Percentiles rank a stretch among this genome's conserved stretches.
These are phyloP conservation scores for Pichia sp. DNA, from an alignment of 1,139 yeast genomes.

Conservation along the genomic window DNA sequence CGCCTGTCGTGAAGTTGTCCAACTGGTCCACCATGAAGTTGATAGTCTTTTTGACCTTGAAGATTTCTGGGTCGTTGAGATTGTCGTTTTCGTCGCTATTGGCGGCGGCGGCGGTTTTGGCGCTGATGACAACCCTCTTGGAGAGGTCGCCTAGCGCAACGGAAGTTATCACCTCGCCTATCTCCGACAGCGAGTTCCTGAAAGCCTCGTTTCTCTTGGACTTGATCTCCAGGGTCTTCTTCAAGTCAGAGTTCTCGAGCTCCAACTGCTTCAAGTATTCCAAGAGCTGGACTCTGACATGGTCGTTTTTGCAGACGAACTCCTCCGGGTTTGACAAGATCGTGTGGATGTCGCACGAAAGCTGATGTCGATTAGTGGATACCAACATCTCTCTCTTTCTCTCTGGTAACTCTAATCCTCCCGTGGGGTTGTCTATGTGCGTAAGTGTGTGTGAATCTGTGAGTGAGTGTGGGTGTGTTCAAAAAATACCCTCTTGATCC, in stretches of 20 bases:
- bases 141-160: constrained; percentile 84
- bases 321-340: constrained; percentile 9
- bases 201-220: constrained; percentile 70
- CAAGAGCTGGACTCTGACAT: constrained; percentile 5
- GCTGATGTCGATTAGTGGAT: not conserved
- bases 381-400: not conserved
- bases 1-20: constrained; percentile 77
- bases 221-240: constrained; percentile 47
- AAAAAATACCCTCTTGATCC: too few species aligned
- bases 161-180: constrained; percentile 76
- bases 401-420: too few species aligned
- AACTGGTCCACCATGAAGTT: constrained; percentile 87
- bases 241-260: constrained; percentile 22
- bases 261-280: constrained; percentile 12
- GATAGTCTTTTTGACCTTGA: constrained; percentile 74
- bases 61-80: constrained; percentile 55
- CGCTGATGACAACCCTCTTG: constrained; percentile 59
- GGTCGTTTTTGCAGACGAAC: not conserved
- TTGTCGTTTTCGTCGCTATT: constrained; percentile 39
- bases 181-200: constrained; percentile 70
- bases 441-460: too few species aligned
- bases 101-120: not conserved
- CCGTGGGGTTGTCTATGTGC: too few species aligned
- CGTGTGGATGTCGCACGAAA: not conserved
- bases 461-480: too few species aligned